These are phyloP conservation scores for Boechera retrofracta DNA, from an alignment of 345 rosid genomes.

Conservation along the genomic window DNA sequence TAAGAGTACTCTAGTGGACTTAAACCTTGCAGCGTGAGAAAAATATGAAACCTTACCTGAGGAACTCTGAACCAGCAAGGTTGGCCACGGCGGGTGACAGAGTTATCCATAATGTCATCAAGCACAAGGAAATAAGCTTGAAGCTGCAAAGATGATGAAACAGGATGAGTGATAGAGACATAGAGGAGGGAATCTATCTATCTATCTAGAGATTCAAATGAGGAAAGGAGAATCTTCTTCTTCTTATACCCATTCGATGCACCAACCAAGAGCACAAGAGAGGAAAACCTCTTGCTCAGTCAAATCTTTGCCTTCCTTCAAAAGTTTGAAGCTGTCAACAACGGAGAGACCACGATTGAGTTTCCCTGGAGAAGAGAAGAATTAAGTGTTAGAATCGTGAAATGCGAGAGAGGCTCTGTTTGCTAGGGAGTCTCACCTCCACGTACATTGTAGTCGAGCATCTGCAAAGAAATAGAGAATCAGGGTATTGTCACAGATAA, in stretches of 20 bases:
- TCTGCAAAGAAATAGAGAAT: slow-evolving; percentile 53
- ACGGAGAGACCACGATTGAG: slow-evolving; percentile 95
- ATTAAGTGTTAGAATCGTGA: neutral
- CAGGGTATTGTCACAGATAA: neutral
- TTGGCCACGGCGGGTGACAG: slow-evolving; percentile 83
- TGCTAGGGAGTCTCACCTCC: slow-evolving; percentile 63
- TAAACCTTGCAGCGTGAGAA: neutral
- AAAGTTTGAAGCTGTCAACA: slow-evolving; percentile 70
- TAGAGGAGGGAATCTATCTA: neutral
- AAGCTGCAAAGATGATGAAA: slow-evolving; percentile 53
- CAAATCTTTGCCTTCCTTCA: slow-evolving; percentile 69
- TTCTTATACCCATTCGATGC: slow-evolving; percentile 79
- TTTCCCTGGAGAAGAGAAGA: slow-evolving; percentile 60
- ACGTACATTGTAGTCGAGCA: slow-evolving; percentile 90
- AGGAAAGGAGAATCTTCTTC: neutral
- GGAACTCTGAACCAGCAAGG: slow-evolving; percentile 90
- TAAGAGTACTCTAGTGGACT: neutral
- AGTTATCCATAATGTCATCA: slow-evolving; percentile 86
- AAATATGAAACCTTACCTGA: slow-evolving; percentile 48
- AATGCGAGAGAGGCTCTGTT: neutral
- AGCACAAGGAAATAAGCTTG: slow-evolving; percentile 83
- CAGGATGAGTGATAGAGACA: neutral
- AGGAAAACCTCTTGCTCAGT: slow-evolving; percentile 71
- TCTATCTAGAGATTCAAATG: neutral
- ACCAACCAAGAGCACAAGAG: slow-evolving; percentile 85